Base-by-base conservation (phyloP, 257 asterid species). In the Ophiorrhiza pumila region DNA sequence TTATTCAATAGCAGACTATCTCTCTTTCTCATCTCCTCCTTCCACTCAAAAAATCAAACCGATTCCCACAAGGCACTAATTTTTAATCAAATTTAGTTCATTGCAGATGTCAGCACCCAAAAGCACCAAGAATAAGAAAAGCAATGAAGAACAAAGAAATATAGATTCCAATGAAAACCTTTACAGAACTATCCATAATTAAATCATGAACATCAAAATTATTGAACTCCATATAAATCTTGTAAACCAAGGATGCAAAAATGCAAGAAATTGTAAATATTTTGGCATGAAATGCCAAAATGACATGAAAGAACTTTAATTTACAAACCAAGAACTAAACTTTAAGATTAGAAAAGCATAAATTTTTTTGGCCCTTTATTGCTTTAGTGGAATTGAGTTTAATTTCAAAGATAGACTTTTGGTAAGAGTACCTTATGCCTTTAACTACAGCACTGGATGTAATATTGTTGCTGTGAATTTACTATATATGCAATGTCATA, bases 1-100 rank as follows among this genome's bases (percentile, higher is more conserved):
- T 94, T 91, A 97, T 90, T 83, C 97, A 94, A 85, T 81, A 93
- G 83, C 92, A 87, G 81, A 37, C 85, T 78, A 82, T 91, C 99
- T 80, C 82, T 85, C 80, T 76, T 84, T 86, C 86, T 87, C 99
- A 91, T 94, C 82, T 76, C 78, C 78, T 77, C 74, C 68, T n/a
- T 80, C 87, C 83, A 75, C 80, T 72, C 61, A 71, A 71, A 58
- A 63, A 60, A 65, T 62, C 65, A 78, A 69, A 61, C 80, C 80
- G 63, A 80, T 27, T 71, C 79, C 59, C 79, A 47, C 82, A 61
- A 76, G 68, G 81, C 71, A 56, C 64, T 5, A 55, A 71, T 53
- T 70, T 73, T 74, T 79, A n/a, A n/a, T 45, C 68, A 47, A 78
- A 15, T 32, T 73, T 65, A 71, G 64, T 73, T 41, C 66, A 77